phyloP scores from a whole-genome alignment of 1,139 yeast genomes.

The Eremothecium cymbalariae region DNA sequence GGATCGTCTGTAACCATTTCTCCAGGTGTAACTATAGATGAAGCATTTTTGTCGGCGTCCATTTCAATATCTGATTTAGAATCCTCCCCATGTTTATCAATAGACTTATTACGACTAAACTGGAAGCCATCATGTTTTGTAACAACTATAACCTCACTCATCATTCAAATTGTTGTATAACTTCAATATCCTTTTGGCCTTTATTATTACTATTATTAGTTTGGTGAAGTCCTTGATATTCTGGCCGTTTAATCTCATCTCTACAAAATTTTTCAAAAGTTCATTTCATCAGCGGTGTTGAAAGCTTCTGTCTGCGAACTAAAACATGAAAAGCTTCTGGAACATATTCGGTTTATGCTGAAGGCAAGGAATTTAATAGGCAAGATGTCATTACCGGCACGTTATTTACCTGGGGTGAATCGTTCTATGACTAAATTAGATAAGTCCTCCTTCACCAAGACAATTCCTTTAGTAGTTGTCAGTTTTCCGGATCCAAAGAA shows the following conservation, averaged over 20 bases:
- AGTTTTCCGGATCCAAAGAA: constrained; percentile 58
- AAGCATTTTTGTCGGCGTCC: constrained; percentile 23
- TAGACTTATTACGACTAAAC: constrained; percentile 9
- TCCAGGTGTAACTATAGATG: constrained; percentile 81
- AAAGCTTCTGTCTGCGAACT: too few relatives aligned
- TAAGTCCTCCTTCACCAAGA: constrained; percentile 49
- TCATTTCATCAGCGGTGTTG: too few relatives aligned
- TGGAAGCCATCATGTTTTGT: constrained; percentile 25
- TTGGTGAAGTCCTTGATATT: too few relatives aligned
- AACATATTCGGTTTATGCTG: too few relatives aligned
- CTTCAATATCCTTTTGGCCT: too few relatives aligned
- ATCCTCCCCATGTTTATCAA: constrained; percentile 13
- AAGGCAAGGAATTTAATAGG: too few relatives aligned
- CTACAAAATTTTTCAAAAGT: too few relatives aligned
- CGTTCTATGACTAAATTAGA: constrained; percentile 60
- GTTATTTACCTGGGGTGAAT: constrained; percentile 53
- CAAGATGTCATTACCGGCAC: constrained; percentile 9
- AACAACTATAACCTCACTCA: constrained; percentile 29
- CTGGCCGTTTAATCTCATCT: too few relatives aligned
- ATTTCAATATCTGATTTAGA: constrained; percentile 17
- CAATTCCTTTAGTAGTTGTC: constrained; percentile 57
- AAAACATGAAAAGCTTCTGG: too few relatives aligned
- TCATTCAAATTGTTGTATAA: too few relatives aligned
- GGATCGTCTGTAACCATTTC: constrained; percentile 93
- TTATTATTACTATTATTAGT: too few relatives aligned